Evolutionary conservation across 164 flowering plant species (phyloP).

Genomic region (Vitis rotundifolia): DNA sequence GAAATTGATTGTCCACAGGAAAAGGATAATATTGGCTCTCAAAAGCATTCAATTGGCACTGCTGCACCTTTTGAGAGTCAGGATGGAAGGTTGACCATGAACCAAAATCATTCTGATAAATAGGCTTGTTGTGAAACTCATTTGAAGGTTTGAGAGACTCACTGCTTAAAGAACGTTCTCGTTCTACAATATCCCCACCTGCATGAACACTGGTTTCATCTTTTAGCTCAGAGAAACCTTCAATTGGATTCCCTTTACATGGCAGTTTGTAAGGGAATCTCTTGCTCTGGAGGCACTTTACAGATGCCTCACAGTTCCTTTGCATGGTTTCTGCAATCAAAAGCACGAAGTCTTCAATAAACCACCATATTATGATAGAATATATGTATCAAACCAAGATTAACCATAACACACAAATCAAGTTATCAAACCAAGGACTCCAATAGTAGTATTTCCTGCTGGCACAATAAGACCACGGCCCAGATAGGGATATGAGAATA

Average conservation of each 20-base stretch:
- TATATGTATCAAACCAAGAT: not conserved
- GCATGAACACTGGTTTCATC: constrained; percentile 30
- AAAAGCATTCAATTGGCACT: constrained; percentile 37
- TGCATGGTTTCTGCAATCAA: constrained; percentile 58
- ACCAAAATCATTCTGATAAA: constrained; percentile 41
- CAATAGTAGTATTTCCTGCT: not conserved
- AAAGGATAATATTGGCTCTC: constrained; percentile 45
- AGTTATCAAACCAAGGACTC: too few species aligned
- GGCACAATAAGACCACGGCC: too few species aligned
- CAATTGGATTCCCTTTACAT: constrained; percentile 28
- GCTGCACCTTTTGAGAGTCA: constrained; percentile 51
- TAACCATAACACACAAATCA: not conserved
- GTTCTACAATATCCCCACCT: constrained; percentile 37
- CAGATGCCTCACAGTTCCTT: constrained; percentile 62
- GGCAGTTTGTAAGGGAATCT: constrained; percentile 42
- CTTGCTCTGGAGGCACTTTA: constrained; percentile 49
- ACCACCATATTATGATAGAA: too few species aligned
- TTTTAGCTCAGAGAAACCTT: constrained; percentile 42
- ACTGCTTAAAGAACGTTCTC: constrained; percentile 23
- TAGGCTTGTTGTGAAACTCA: constrained; percentile 34
- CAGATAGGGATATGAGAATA: too few species aligned
- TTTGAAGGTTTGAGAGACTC: constrained; percentile 40
- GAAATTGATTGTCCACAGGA: constrained; percentile 44
- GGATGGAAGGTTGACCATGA: constrained; percentile 45
- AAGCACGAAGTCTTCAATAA: not conserved